Evolutionary conservation across 768 basidiomycete species (phyloP), one percentile per base, ranked within the genome.

Genomic region (Leccinum subgranulosum): DNA sequence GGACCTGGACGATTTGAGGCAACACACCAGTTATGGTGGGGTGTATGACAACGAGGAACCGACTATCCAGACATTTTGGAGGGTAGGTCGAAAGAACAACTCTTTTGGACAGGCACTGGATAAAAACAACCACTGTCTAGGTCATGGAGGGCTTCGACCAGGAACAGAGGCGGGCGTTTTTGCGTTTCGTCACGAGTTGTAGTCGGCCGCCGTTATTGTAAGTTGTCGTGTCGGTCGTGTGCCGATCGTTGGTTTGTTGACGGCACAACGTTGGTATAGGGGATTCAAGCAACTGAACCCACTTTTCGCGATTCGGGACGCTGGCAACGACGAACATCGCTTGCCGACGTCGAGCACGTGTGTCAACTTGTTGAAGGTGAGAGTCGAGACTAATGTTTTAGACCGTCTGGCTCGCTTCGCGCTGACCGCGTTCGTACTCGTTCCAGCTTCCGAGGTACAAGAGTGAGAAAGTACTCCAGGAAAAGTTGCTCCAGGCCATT

Each of bases 121-220:
- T 8, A n/a, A 51, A 25, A 19, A 60, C 31, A 15, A 58, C 19
- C n/a, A 29, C 27, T 33, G 53, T 51, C 28, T 54, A 89, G 84
- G 92, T 97, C 27, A 82, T 95, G 57, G 81, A 86, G 34, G 74
- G 82, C 3, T 91, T 99, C 67, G 81, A 85, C 56, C 87, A 93
- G 57, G 87, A 91, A 48, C 87, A 98, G 63, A 82, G 88, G 14
- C 79, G 86, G 47, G 79, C 84, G 2, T 76, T 98, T 55, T 73
- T 99, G 56, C 82, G 92, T 14, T 99, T 98, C 64, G 96, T 94
- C 19, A 98, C 97, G 17, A 93, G 91, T 61, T 94, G 93, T 64
- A 88, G 90, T 64, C 81, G 93, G 15, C 92, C 95, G 0, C 95
- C 94, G 0, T 74, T 98, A 27, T 77, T 95, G 86, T 92, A 63